Conservation (phyloP, 106 monocot species). For the Dendrobium chrysotoxum region DNA sequence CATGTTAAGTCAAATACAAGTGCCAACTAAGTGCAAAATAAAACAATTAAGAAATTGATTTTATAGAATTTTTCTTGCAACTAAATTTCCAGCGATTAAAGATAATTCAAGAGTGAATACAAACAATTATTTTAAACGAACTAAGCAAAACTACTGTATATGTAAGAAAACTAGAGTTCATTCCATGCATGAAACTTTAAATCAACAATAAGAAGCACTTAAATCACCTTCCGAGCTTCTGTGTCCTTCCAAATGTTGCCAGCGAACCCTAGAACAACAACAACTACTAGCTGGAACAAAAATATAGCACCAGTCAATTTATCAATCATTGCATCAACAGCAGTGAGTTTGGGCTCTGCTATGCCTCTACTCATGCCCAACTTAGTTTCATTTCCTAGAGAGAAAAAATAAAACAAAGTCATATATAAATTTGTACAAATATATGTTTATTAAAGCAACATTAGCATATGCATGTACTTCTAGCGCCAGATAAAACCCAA, state of each 20-base stretch:
- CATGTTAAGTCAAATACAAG: neutral
- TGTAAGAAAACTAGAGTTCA: neutral
- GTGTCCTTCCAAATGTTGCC: slow-evolving; percentile 98
- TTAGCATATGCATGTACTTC: neutral
- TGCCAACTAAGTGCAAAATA: neutral
- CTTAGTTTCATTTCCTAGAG: slow-evolving; percentile 92
- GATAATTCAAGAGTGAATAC: neutral
- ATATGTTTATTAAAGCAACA: neutral
- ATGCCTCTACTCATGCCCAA: slow-evolving; percentile 95
- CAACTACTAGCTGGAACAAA: slow-evolving; percentile 93
- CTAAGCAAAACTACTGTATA: neutral
- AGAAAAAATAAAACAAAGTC: slow-evolving; percentile 8
- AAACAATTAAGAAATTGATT: neutral
- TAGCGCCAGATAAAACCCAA: neutral
- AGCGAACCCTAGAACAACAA: slow-evolving; percentile 84
- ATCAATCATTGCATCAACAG: slow-evolving; percentile 94
- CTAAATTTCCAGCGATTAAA: neutral
- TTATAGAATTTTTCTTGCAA: neutral
- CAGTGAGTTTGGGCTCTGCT: slow-evolving; percentile 94
- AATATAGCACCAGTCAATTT: slow-evolving; percentile 97
- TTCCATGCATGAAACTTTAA: neutral
- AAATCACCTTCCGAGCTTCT: slow-evolving; percentile 76
- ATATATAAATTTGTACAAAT: neutral
- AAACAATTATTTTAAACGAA: neutral
- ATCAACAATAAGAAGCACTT: neutral